Evolutionary conservation across 495 filamentous ascomycete genomes (phyloP).

Genomic region (Daldinia grandis): DNA sequence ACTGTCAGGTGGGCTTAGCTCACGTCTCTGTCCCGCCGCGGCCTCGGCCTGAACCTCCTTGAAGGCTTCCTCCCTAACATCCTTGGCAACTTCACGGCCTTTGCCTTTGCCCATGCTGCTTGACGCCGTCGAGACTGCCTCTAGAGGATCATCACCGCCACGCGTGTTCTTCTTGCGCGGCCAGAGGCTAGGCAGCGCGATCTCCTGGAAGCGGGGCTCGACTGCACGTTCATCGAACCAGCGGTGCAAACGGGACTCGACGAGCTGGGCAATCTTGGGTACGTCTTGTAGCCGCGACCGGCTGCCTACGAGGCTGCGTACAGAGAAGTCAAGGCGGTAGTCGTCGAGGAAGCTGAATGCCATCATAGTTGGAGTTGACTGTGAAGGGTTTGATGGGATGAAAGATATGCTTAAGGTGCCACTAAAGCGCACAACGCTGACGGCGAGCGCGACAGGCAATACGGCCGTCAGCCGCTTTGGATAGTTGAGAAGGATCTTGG

Average conservation of each 20-base stretch:
- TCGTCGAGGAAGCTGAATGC: conserved; percentile 95
- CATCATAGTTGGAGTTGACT: conserved; percentile 76
- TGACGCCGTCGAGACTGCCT: conserved; percentile 43
- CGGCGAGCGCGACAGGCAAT: conserved; percentile 89
- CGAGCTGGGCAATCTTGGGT: conserved; percentile 94
- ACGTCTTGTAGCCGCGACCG: conserved; percentile 92
- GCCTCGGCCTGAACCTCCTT: conserved; percentile 57
- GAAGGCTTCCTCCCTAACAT: conserved; percentile 56
- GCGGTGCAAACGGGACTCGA: conserved; percentile 87
- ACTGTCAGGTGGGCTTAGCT: conserved; percentile 46
- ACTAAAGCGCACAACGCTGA: conserved; percentile 91
- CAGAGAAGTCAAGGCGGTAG: conserved; percentile 91
- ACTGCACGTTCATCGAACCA: conserved; percentile 98
- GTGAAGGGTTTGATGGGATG: conserved; percentile 70
- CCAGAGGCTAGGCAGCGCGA: conserved; percentile 92
- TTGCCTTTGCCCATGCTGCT: conserved; percentile 54
- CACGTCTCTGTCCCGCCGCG: conserved; percentile 44
- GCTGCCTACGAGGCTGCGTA: conserved; percentile 90
- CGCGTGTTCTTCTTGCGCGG: conserved; percentile 86
- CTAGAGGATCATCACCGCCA: conserved; percentile 63
- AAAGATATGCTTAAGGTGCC: conserved; percentile 94
- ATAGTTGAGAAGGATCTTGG: conserved; percentile 91
- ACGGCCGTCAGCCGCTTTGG: conserved; percentile 88
- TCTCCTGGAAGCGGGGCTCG: conserved; percentile 94
- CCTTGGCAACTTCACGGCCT: conserved; percentile 59